Evolutionary conservation across 2,329 filamentous ascomycete species (phyloP).

Genomic region (Nemania sp.): DNA sequence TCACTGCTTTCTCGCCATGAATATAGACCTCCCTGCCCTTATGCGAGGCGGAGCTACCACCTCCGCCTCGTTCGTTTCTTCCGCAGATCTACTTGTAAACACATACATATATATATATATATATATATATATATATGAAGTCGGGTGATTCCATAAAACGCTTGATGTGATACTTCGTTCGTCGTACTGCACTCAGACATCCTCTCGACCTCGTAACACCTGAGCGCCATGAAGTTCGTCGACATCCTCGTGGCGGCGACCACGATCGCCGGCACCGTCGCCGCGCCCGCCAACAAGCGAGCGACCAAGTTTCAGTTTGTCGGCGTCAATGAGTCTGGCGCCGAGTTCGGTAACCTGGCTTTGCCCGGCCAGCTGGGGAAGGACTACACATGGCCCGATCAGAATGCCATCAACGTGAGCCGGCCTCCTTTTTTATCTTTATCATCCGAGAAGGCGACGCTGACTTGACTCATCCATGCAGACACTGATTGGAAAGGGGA

Average conservation of each 20-base stretch:
- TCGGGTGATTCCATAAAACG: background rate
- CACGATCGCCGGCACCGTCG: slow-evolving; percentile 39
- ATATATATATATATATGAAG: slow-evolving; percentile 18
- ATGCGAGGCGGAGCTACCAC: slow-evolving; percentile 35
- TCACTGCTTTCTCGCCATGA: background rate
- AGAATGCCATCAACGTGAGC: slow-evolving; percentile 47
- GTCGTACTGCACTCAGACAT: background rate
- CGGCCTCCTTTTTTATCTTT: slow-evolving; percentile 21
- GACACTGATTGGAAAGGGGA: slow-evolving; percentile 55
- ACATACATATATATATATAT: too few relatives aligned
- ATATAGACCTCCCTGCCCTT: slow-evolving; percentile 29
- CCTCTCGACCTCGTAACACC: background rate
- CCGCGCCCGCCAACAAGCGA: slow-evolving; percentile 42
- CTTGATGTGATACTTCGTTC: background rate
- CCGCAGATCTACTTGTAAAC: too few relatives aligned
- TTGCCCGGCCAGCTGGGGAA: slow-evolving; percentile 60
- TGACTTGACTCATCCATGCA: slow-evolving; percentile 25
- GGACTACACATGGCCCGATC: slow-evolving; percentile 64
- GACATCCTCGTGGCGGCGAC: slow-evolving; percentile 40
- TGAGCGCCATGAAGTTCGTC: slow-evolving; percentile 42
- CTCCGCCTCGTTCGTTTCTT: slow-evolving; percentile 27
- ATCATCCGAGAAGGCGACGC: background rate
- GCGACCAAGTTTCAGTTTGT: slow-evolving; percentile 44
- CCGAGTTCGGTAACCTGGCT: slow-evolving; percentile 63
- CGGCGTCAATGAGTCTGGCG: slow-evolving; percentile 52